Evolutionary conservation across 371 early-diverging fungal genomes (phyloP).

Genomic region (Mortierella sp.): DNA sequence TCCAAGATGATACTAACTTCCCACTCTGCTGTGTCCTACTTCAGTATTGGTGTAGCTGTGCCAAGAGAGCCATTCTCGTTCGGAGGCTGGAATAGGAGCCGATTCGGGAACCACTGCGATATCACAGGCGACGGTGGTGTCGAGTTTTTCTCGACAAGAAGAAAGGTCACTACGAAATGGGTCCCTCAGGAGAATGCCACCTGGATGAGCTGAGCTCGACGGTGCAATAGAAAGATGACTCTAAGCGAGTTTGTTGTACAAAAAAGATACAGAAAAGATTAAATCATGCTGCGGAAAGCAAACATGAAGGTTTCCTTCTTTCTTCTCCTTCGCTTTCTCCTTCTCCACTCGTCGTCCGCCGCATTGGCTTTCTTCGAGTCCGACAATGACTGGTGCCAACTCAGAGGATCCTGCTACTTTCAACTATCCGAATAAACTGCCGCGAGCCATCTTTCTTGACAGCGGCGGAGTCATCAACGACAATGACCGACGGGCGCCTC

Average conservation of each 20-base stretch:
- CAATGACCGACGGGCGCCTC: slow-evolving; percentile 31
- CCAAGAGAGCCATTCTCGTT: slow-evolving; percentile 82
- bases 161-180: slow-evolving; percentile 81
- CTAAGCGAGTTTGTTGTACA: too few species aligned
- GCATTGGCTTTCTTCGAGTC: too few species aligned
- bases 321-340: too few species aligned
- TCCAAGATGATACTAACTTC: too few species aligned
- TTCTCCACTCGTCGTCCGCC: too few species aligned
- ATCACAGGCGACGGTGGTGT: slow-evolving; percentile 78
- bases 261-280: too few species aligned
- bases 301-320: too few species aligned
- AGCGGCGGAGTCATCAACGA: slow-evolving; percentile 51
- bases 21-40: neutral
- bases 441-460: slow-evolving; percentile 47
- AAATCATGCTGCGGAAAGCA: too few species aligned
- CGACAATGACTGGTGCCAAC: neutral
- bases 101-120: slow-evolving; percentile 72
- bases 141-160: slow-evolving; percentile 73
- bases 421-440: slow-evolving; percentile 13
- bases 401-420: neutral
- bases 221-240: too few species aligned
- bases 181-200: slow-evolving; percentile 57
- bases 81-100: slow-evolving; percentile 73
- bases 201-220: slow-evolving; percentile 69
- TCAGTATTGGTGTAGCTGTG: slow-evolving; percentile 74